Percentiles rank a stretch among this genome's conserved stretches.
Conservation (phyloP, 148 eudicot genomes). For the Rhododendron simsii region DNA sequence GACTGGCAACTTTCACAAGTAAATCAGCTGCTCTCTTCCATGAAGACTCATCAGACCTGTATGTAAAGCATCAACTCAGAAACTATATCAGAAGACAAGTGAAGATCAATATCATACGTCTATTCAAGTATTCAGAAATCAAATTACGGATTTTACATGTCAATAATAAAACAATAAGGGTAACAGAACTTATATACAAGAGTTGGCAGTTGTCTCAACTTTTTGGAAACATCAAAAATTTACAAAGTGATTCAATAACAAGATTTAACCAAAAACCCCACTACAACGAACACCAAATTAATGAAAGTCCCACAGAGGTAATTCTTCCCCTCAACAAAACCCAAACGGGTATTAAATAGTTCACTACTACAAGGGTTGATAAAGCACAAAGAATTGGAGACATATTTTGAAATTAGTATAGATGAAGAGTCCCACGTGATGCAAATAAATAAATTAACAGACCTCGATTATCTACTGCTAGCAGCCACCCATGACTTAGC, state of each 20-base stretch:
- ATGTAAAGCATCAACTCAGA: background rate
- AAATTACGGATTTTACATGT: background rate
- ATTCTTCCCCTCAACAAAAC: background rate
- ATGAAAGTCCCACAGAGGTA: background rate
- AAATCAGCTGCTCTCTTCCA: constrained; percentile 67
- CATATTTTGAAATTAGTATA: background rate
- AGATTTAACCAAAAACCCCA: background rate
- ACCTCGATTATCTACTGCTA: background rate
- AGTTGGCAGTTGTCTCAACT: background rate
- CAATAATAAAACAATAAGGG: background rate
- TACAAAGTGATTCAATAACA: background rate
- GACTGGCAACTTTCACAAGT: constrained; percentile 82
- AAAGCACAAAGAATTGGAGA: background rate
- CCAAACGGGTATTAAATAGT: background rate
- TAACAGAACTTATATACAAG: background rate
- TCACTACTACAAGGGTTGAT: background rate
- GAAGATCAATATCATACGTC: background rate
- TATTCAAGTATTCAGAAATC: background rate
- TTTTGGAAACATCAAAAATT: background rate
- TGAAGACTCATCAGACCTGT: constrained; percentile 65
- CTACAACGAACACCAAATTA: background rate
- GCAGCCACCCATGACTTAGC: background rate
- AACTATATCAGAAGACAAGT: background rate
- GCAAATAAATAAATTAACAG: background rate
- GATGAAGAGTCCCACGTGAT: background rate